Percentiles rank a stretch among this genome's conserved stretches.
Conservation (phyloP, 768 basidiomycete species). For the Cantharellus anzutake region DNA sequence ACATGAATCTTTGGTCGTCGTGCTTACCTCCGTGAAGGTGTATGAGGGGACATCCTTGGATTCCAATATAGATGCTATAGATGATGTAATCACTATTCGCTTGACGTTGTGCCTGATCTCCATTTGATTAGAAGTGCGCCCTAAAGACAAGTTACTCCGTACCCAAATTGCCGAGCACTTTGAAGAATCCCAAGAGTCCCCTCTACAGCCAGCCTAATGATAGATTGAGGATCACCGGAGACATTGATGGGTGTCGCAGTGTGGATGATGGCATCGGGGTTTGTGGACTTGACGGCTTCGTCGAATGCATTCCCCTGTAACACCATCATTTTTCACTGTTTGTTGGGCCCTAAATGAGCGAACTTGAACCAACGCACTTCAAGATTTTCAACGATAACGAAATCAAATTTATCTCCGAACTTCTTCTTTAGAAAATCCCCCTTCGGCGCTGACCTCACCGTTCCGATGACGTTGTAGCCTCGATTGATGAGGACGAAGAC, state of each 20-base stretch:
- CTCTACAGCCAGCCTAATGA: conserved; percentile 21
- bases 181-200: conserved; percentile 19
- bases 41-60: neutral
- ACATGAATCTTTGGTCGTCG: no score
- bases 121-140: no score
- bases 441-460: conserved; percentile 23
- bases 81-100: conserved; percentile 20
- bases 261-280: conserved; percentile 19
- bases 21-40: neutral
- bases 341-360: no score
- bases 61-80: conserved; percentile 11
- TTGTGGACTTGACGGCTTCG: conserved; percentile 19
- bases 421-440: conserved; percentile 31
- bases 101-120: conserved; percentile 9
- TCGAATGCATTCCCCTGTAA: conserved; percentile 14
- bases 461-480: conserved; percentile 7
- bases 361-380: neutral
- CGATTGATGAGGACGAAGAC: conserved; percentile 5
- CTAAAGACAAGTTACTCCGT: no score
- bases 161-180: neutral
- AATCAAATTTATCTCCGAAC: conserved; percentile 39
- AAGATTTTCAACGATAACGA: conserved; percentile 54
- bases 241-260: conserved; percentile 17
- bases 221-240: conserved; percentile 7
- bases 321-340: no score